phyloP scores from a whole-genome alignment of 768 basidiomycete genomes.

The Fistulinella prunicolor region DNA sequence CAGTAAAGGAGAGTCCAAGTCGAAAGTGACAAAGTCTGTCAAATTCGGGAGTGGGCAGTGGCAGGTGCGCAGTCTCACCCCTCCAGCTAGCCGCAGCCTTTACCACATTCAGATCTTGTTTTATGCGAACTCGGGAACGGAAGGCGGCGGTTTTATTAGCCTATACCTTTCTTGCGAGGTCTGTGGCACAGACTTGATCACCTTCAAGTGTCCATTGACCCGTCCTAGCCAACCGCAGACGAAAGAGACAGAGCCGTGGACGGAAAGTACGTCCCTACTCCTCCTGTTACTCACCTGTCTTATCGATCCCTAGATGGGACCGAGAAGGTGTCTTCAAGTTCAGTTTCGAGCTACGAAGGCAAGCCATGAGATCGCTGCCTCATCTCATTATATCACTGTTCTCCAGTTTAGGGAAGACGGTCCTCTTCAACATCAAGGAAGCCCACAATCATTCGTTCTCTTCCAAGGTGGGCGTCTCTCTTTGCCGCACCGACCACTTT shows the following conservation, averaged over 20 bases:
- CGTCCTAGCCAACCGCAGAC: conserved; percentile 63
- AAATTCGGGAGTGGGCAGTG: conserved; percentile 75
- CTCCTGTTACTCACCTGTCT: not conserved
- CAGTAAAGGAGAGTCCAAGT: conserved; percentile 73
- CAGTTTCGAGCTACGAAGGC: conserved; percentile 79
- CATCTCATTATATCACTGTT: not conserved
- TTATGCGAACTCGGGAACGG: conserved; percentile 76
- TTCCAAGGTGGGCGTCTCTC: conserved; percentile 45
- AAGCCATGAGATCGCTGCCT: not conserved
- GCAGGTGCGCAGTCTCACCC: conserved; percentile 45
- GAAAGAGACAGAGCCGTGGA: conserved; percentile 67
- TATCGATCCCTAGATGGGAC: conserved; percentile 66
- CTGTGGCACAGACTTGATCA: conserved; percentile 19
- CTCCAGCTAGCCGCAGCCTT: not conserved
- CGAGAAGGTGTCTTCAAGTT: conserved; percentile 85
- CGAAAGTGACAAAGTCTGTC: conserved; percentile 71
- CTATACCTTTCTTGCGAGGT: conserved; percentile 84
- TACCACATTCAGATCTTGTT: conserved; percentile 60
- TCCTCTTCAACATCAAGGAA: conserved; percentile 66
- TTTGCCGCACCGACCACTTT: conserved; percentile 4
- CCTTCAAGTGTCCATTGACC: conserved; percentile 6
- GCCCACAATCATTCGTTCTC: conserved; percentile 82
- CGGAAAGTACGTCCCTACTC: conserved; percentile 46
- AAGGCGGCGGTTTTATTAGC: conserved; percentile 62
- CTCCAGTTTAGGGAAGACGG: conserved; percentile 43